These are phyloP conservation scores for Aegilops tauschii DNA, from an alignment of 176 grass and related monocot genomes.

Conservation along the genomic window DNA sequence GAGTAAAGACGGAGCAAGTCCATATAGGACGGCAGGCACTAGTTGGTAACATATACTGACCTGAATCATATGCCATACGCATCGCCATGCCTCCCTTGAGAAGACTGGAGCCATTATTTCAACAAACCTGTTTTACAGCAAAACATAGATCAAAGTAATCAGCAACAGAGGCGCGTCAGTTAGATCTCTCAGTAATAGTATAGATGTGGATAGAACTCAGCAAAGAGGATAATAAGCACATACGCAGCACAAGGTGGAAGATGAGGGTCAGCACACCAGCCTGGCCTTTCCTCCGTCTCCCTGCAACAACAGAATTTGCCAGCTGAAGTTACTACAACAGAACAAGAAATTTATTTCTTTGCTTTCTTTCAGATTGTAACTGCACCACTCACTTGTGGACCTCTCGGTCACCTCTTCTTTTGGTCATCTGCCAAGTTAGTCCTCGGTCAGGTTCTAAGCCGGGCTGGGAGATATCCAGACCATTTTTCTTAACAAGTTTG, in stretches of 20 bases:
- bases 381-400: constrained; percentile 73
- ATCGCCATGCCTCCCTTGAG: constrained; percentile 69
- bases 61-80: constrained; percentile 92
- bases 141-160: background rate
- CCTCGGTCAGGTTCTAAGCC: constrained; percentile 63
- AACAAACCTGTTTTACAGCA: constrained; percentile 50
- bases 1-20: constrained; percentile 4
- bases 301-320: constrained; percentile 13
- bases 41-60: constrained; percentile 10
- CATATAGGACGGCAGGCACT: background rate
- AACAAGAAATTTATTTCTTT: background rate
- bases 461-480: constrained; percentile 77
- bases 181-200: background rate
- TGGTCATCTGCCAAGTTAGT: constrained; percentile 92
- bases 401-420: constrained; percentile 77
- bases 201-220: background rate
- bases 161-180: background rate
- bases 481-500: constrained; percentile 83
- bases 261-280: constrained; percentile 60
- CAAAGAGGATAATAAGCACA: constrained; percentile 15
- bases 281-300: constrained; percentile 61
- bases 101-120: constrained; percentile 90
- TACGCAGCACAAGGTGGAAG: constrained; percentile 72
- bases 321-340: constrained; percentile 8
- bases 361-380: background rate